Evolutionary conservation across 768 basidiomycete species (phyloP), one percentile per base, ranked within the genome.

Genomic region (Mycena rebaudengoi): DNA sequence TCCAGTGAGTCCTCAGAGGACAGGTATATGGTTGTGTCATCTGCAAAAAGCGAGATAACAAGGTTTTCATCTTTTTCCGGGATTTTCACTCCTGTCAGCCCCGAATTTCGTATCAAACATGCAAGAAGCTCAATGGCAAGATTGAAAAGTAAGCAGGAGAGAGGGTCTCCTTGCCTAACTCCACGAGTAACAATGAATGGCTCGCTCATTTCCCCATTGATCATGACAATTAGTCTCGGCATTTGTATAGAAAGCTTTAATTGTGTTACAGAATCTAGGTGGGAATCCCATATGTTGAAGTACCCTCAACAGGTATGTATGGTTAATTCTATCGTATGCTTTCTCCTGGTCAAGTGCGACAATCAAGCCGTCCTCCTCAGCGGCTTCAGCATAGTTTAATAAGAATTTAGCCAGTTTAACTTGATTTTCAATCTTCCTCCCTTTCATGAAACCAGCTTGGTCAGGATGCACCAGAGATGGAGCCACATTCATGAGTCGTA

Each of bases 361-460:
- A 18, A 48, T 28, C 8, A 48, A 8, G 6, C 45, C 45, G 12
- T 75, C 29, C 26, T 43, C 51, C 32, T 67, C 60, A 28, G n/a
- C 54, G 12, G 28, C 1, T 43, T 70, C 60, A 0, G 60, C 65
- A 4, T 70, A 71, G 1, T 53, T 20, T 0, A 68, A 32, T 33
- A 75, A 65, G 0, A 33, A 13, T 35, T 71, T 41, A 0, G 73
- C 46, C 0, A 76, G 70, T 3, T 63, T 12, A 0, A 71, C 70
- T 0, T 73, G 73, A 52, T 77, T 63, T 0, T 65, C 62, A 4
- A 78, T 75, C 0, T 62, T 60, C 0, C 70, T 7, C 0, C 62
- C 63, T 0, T 53, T 67, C 0, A 79, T 43, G 6, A 79, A 78
- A 0, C 75, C 75, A 0, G 73, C 62, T 45, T 78, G 78, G 43